These are phyloP conservation scores for Leccinum pachyderme DNA, from an alignment of 1,284 basidiomycete genomes.

Conservation along the genomic window DNA sequence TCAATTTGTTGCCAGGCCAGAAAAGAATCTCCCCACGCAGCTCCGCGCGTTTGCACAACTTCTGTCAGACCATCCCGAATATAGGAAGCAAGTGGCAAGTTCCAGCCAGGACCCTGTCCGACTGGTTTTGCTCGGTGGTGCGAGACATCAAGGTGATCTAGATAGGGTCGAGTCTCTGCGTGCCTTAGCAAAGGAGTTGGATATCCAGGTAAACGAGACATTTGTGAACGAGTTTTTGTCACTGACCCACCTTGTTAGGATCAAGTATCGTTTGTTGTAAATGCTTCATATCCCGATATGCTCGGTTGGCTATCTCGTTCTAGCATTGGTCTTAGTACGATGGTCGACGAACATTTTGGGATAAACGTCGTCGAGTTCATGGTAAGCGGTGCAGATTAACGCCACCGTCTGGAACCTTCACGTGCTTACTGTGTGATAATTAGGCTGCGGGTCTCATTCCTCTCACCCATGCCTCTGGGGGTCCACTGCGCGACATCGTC, in stretches of 20 bases:
- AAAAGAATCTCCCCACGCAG: conserved; percentile 92
- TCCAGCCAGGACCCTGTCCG: conserved; percentile 37
- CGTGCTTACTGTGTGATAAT: conserved; percentile 15
- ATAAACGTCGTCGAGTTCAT: conserved; percentile 98
- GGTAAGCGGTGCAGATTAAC: conserved; percentile 48
- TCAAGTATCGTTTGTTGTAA: conserved; percentile 78
- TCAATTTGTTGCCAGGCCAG: conserved; percentile 56
- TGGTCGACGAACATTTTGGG: conserved; percentile 99
- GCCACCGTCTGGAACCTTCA: neutral
- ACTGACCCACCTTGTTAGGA: conserved; percentile 41
- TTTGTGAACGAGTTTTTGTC: neutral
- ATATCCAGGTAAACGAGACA: conserved; percentile 52
- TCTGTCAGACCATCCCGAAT: conserved; percentile 59
- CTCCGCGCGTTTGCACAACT: conserved; percentile 69
- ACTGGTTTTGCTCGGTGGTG: conserved; percentile 82
- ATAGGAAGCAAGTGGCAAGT: conserved; percentile 25
- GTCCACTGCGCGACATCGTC: conserved; percentile 90
- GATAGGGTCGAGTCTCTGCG: conserved; percentile 65
- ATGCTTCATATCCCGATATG: conserved; percentile 76
- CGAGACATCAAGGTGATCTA: conserved; percentile 76
- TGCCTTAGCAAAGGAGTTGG: conserved; percentile 59
- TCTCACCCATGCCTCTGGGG: conserved; percentile 90
- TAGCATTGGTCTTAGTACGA: conserved; percentile 90
- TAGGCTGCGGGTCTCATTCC: conserved; percentile 94
- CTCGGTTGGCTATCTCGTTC: conserved; percentile 69